These are phyloP conservation scores for Elongisporangium prolatum DNA, from an alignment of 352 stramenopile genomes.

Conservation along the genomic window DNA sequence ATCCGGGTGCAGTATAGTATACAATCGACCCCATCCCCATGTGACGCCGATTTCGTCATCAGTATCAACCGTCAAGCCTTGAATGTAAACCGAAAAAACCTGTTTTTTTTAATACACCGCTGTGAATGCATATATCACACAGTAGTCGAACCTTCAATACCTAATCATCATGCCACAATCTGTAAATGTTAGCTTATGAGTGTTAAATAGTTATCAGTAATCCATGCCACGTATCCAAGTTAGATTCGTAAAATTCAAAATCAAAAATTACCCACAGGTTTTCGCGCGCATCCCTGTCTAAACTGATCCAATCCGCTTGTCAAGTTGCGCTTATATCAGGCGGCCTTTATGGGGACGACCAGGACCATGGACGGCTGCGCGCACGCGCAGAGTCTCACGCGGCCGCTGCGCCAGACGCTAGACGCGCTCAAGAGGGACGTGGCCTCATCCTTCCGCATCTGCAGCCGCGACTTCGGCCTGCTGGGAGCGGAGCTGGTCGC, in stretches of 20 bases:
- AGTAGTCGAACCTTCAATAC: neutral
- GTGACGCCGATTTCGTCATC: neutral
- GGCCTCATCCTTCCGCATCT: constrained; percentile 60
- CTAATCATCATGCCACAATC: neutral
- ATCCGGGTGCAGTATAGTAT: neutral
- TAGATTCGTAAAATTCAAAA: neutral
- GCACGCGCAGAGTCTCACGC: constrained; percentile 4
- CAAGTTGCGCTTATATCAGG: neutral
- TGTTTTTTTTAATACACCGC: neutral
- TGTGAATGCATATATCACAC: neutral
- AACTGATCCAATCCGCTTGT: neutral
- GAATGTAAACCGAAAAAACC: neutral
- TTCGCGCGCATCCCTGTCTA: neutral
- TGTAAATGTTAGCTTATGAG: too few relatives aligned
- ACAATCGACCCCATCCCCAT: neutral
- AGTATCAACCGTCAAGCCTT: neutral
- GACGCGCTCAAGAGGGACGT: constrained; percentile 56
- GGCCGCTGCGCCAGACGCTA: constrained; percentile 38
- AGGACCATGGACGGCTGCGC: neutral
- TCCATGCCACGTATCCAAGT: neutral
- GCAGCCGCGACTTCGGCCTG: constrained; percentile 62
- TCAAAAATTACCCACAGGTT: neutral
- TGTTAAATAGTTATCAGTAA: neutral
- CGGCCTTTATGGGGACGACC: neutral
- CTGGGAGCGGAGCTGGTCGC: constrained; percentile 55